Evolutionary conservation across 768 basidiomycete species (phyloP).

Genomic region (Pulveroboletus sp.): DNA sequence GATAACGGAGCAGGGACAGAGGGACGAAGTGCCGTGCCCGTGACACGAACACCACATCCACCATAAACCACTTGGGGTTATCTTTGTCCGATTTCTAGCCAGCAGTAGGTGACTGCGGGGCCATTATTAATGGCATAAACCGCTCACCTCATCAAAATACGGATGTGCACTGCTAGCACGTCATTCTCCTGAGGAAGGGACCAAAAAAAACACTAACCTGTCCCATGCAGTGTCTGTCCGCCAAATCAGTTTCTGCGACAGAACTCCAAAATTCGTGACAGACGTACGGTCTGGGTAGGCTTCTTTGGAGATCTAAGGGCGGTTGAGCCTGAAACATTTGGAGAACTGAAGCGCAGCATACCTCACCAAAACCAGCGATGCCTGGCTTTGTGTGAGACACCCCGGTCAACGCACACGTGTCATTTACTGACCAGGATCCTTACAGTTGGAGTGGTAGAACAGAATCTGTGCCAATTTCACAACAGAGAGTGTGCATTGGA

Average conservation of each 20-base stretch:
- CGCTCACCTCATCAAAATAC: constrained; percentile 66
- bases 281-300: constrained; percentile 86
- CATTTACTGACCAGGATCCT: constrained; percentile 56
- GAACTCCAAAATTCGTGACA: constrained; percentile 2
- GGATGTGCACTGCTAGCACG: constrained; percentile 55
- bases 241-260: constrained; percentile 3
- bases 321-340: constrained; percentile 3
- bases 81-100: constrained; percentile 69
- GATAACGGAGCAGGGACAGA: constrained; percentile 63
- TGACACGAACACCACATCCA: constrained; percentile 64
- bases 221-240: constrained; percentile 85
- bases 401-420: not conserved
- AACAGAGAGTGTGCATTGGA: not conserved
- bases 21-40: constrained; percentile 73
- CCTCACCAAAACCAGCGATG: constrained; percentile 79
- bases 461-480: constrained; percentile 49
- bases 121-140: not conserved
- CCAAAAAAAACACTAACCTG: constrained; percentile 41
- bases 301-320: constrained; percentile 62
- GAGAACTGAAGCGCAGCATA: constrained; percentile 25
- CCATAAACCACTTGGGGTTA: constrained; percentile 91
- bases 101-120: not conserved
- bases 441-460: constrained; percentile 88
- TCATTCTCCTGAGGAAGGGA: constrained; percentile 1
- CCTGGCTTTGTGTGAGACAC: constrained; percentile 37